phyloP scores from a whole-genome alignment of 176 grass and related monocot genomes.

The Luzula sylvatica region DNA sequence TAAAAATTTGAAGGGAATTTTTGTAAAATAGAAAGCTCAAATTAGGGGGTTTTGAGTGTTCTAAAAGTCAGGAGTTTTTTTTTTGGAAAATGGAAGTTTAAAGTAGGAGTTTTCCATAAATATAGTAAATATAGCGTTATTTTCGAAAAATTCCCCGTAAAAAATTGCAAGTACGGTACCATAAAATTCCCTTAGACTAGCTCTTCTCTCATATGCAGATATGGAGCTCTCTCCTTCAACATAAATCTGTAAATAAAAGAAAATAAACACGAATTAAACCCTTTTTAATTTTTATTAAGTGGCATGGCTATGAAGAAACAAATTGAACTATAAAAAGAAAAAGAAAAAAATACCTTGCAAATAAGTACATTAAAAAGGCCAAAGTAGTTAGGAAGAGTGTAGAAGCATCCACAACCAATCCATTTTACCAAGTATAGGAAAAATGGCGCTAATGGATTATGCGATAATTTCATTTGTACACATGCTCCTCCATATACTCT shows the following conservation, averaged over 20 bases:
- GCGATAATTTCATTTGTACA: conserved; percentile 58
- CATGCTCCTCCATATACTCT: conserved; percentile 52
- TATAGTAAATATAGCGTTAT: too few species aligned
- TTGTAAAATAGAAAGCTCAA: background rate
- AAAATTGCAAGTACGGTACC: conserved; percentile 19
- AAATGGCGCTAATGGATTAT: conserved; percentile 37
- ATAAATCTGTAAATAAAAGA: conserved; percentile 41
- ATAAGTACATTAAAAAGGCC: conserved; percentile 52
- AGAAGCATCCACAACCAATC: conserved; percentile 53
- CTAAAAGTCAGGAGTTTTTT: too few species aligned
- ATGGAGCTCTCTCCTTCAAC: conserved; percentile 52
- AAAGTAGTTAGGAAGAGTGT: conserved; percentile 41
- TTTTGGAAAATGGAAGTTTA: too few species aligned
- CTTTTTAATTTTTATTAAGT: too few species aligned
- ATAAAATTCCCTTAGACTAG: conserved; percentile 61
- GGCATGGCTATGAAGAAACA: too few species aligned
- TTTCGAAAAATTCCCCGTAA: too few species aligned
- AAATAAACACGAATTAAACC: too few species aligned
- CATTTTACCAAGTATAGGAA: conserved; percentile 46
- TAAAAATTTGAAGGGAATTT: background rate
- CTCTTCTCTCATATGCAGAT: conserved; percentile 58
- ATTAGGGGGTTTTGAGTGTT: too few species aligned
- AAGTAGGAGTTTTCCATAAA: too few species aligned
- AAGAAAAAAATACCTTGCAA: conserved; percentile 32
- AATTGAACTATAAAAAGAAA: too few species aligned